Base-by-base conservation (phyloP, 73 alveolate genomes). In the Effrenium voratum region DNA sequence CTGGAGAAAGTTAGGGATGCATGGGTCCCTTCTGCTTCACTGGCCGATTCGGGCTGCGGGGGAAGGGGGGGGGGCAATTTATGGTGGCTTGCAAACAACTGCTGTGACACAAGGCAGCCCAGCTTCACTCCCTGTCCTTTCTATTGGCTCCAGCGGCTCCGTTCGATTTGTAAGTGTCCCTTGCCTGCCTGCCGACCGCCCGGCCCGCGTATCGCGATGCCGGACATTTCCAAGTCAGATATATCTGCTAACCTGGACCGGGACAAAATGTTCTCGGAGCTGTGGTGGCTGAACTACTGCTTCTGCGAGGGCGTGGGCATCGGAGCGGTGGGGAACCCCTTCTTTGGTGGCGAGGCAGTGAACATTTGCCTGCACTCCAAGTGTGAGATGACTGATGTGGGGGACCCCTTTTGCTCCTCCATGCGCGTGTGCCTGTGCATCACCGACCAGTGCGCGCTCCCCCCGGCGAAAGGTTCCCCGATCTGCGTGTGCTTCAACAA, bases 221-320 rank as follows among this genome's bases (percentile, higher is more conserved):
- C 91, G 43, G 91, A 79, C 68, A 79, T 79, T 45, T 43, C 91
- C 24, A 79, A 79, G 91, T 79, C 91, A 28, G 91, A 79, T 52
- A 79, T 79, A 43, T 79, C 91, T 41, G 70, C 91, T 68, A 79
- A 79, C 68, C 52, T 46, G 46, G 91, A 79, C 91, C 91, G 91
- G 46, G 91, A 79, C 91, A 79, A 79, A 43, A 79, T 79, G 91
- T 79, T 79, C 68, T 45, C 43, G 46, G 68, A 79, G 68, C 91
- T 79, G 43, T 79, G 91, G 91, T 46, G 91, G 91, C 63, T 79
- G 28, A 40, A 43, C 86, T 75, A 75, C 86, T 40, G 38, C 55
- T 75, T 75, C 86, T 75, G 86, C 86, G 41, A 40, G 86, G 86
- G 86, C 41, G 41, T 75, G 86, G 91, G 91, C 63, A 45, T 79